Conservation (phyloP, 129 eudicot species). For the Scalesia atractyloides region DNA sequence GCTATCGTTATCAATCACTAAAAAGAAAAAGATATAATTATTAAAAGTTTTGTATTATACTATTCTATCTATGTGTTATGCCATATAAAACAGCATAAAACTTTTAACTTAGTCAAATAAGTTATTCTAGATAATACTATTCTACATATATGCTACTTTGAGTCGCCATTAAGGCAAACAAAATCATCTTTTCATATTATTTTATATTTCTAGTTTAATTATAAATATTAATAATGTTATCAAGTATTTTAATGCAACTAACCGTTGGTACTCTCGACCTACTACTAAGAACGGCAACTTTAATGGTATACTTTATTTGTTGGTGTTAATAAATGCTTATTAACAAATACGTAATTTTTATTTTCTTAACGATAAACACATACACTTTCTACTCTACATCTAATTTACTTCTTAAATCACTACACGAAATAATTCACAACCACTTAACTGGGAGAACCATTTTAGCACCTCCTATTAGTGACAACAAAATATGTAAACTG, state of each 20-base stretch:
- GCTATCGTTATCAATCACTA: slow-evolving; percentile 24
- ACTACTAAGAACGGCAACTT: background rate
- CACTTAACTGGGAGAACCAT: no score
- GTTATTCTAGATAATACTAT: background rate
- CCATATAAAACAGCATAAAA: background rate
- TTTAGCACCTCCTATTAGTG: no score
- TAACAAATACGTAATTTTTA: background rate
- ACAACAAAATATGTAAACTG: no score
- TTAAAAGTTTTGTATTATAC: slow-evolving; percentile 11
- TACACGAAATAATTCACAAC: no score
- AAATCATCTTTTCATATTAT: background rate
- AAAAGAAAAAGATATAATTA: background rate
- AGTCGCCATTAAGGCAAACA: slow-evolving; percentile 11
- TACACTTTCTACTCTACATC: no score
- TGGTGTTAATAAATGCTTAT: background rate
- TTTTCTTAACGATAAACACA: no score
- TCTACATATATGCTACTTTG: background rate
- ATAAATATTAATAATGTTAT: background rate
- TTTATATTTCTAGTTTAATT: background rate
- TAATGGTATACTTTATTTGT: background rate
- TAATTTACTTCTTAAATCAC: no score
- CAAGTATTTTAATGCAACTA: background rate
- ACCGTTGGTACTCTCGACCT: background rate
- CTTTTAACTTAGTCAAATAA: background rate
- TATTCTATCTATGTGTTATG: background rate